Conservation (phyloP, 176 grass and related monocot species). For the Juncus inflexus region DNA sequence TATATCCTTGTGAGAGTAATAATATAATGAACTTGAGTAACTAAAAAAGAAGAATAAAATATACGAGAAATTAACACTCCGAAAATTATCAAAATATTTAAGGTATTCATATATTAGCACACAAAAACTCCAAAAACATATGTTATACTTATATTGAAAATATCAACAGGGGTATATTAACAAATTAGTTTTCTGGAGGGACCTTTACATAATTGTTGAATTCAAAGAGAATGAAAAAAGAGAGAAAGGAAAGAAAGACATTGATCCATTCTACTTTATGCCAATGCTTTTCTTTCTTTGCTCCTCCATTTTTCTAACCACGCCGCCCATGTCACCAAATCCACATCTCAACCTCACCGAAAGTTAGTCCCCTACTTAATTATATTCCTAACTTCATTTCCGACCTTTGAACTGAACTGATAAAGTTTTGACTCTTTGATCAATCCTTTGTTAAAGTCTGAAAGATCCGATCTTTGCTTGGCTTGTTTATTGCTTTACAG, state of each 20-base stretch:
- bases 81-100: no score
- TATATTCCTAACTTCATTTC: neutral
- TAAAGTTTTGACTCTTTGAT: conserved; percentile 23
- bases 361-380: conserved; percentile 5
- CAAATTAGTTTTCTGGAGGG: no score
- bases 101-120: no score
- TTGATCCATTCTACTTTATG: conserved; percentile 26
- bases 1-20: no score
- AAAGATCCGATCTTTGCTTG: conserved; percentile 24
- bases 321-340: conserved; percentile 27
- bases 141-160: no score
- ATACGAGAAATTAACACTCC: no score
- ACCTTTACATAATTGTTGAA: no score
- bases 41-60: no score
- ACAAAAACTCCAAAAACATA: no score
- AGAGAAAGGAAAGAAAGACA: neutral
- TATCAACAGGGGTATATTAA: no score
- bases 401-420: conserved; percentile 3
- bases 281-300: neutral
- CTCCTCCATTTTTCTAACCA: conserved; percentile 30
- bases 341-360: conserved; percentile 25
- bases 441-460: neutral
- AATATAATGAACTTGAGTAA: no score
- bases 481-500: conserved; percentile 2
- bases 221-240: no score